Base-by-base conservation (phyloP, 257 asterid species). In the Jasminum sambac region DNA sequence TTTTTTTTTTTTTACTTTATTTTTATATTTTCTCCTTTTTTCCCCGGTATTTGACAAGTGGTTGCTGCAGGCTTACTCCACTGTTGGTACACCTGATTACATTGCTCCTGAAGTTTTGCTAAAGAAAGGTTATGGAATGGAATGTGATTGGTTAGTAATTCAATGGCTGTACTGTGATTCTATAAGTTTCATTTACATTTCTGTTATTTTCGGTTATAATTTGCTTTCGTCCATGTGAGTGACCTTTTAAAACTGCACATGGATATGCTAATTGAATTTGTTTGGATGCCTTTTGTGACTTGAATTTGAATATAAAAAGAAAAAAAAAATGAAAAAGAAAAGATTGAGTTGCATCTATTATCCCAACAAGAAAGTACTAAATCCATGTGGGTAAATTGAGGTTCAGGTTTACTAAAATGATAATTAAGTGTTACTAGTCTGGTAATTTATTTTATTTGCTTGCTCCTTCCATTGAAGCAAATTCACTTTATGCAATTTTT, bases 51-150 rank as follows among this genome's bases (percentile, higher is more conserved):
- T 55, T 25, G 62, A 55, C 12, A 3, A 23, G 62, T 5, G 62
- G 21, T 9, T 6, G 19, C 21, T 74, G 46, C 69, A 76, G 80
- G 80, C 80, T 4, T 76, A 70, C 26, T 76, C 80, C 48, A 76
- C 77, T 9, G 80, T 76, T 72, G 80, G 80, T 13, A 76, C 80
- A 30, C 80, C 76, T 8, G 80, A 76, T 58, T 76, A 76, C 65
- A 76, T 76, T 16, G 77, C 80, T 52, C 80, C 80, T 11, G 80
- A 76, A 59, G 76, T 76, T 50, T 57, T 76, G 44, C 58, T 71
- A 75, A 76, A 76, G 73, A 76, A 76, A 66, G 77, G 80, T 48
- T 76, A 76, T 46, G 77, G 80, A 10, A 71, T 76, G 77, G 80
- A 76, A 44, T 76, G 80, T 60, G 80, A 76, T 68, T 76, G 80